Evolutionary conservation across 2,329 filamentous ascomycete species (phyloP), one percentile per base, ranked within the genome.

Genomic region (Fusarium sp.): DNA sequence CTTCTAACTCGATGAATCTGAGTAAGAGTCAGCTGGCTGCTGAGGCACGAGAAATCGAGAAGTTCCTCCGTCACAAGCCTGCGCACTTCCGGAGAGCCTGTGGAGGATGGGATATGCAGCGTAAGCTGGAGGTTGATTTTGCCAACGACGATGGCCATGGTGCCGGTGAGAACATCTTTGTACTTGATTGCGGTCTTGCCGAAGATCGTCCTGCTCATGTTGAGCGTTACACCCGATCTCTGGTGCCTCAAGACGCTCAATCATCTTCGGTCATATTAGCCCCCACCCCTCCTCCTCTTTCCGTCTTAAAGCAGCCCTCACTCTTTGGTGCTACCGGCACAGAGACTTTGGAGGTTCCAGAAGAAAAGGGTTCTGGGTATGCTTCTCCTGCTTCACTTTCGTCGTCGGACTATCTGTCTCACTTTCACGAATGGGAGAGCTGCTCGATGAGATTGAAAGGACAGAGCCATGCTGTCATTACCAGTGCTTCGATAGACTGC

Each of bases 71-170:
- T 0, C 89, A 91, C 72, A 90, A 88, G 71, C 94, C 95, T 6
- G 87, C 88, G 42, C 88, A 97, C 72, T 97, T 97, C 78, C 89
- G 90, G 23, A 90, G 90, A 74, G 84, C 89, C 2, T 98, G 92
- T 75, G 83, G 92, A 45, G 92, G 92, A 4, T 98, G 96, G 95
- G 93, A 98, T 75, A 98, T 98, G 94, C 89, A 89, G 55, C 88
- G 94, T 64, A 89, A 84, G 66, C 82, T 98, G 4, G 91, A 96
- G 74, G 93, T 97, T 4, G 96, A 99, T 76, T 98, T 98, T 80
- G 92, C 92, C 42, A 89, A 88, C 21, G 93, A 94, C 70, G 92
- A 96, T 79, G 88, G 88, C n/a, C 83, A 88, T 57, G 88, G 90
- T 50, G 90, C 90, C 27, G 94, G 94, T 21, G 95, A 98, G 79